Evolutionary conservation across 306 rosid genomes (phyloP), one percentile per base, ranked within the genome.

Genomic region (Casuarina equisetifolia): DNA sequence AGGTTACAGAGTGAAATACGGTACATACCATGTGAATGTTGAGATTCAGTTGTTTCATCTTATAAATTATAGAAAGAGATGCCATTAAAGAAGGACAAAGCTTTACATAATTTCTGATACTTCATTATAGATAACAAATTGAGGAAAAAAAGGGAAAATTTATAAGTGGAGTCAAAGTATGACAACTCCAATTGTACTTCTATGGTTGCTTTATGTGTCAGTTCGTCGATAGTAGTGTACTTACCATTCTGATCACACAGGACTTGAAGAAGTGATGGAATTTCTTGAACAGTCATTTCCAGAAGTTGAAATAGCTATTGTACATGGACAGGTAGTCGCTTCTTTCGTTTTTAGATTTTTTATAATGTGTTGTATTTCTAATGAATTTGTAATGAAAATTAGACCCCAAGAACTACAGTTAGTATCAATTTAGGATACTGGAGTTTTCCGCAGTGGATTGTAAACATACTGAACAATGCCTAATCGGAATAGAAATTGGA

Each of bases 261-360:
- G 98, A 74, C 98, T 92, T 67, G 97, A 92, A 67, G 95, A 94
- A 77, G 97, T 89, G 81, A 89, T 84, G 97, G 81, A 84, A 35
- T 95, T 95, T 92, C 97, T 92, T 48, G 86, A 79, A 80, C 82
- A 77, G 78, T 73, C 93, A 71, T 92, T 89, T 84, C 93, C 97
- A 8, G 74, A 78, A 78, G 90, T 91, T 79, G 93, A 95, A 85
- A 90, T 94, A 83, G 98, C 97, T 79, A 79, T 90, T 85, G 98
- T 97, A 75, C 98, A 94, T 52, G 97, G 98, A 80, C 88, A 94
- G 97, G 98, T 94, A 86, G 78, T 82, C 70, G 72, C 78, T 76
- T 70, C 52, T 50, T 86, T 58, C 25, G 8, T 58, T 58, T 55
- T 19, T 55, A 17, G 11, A 25, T 20, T 1, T 58, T 9, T 74